Evolutionary conservation across 805 yeast genomes (phyloP), one percentile per base, ranked within the genome.

Genomic region (Candida ascalaphidarum): DNA sequence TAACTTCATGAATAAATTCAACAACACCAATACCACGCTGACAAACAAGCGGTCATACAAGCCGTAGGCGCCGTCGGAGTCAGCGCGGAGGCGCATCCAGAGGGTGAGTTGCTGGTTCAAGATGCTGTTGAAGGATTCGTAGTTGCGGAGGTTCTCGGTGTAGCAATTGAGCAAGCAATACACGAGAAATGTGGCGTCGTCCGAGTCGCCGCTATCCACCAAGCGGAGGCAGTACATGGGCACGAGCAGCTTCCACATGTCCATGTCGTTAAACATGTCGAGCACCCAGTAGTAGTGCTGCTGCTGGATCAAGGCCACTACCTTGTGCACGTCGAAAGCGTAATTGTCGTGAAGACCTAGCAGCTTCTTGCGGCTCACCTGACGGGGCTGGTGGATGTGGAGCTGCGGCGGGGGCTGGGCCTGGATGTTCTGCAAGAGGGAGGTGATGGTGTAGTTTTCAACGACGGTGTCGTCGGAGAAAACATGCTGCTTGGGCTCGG

Each of bases 201-300:
- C 35, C 11, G 37, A 34, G 22, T 30, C 28, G 25, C 31, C 15
- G 15, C 17, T 20, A 29, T 14, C 29, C 14, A 22, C 31, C n/a
- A 35, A 30, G n/a, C 35, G 34, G 10, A 58, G 31, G 34, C 63
- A 55, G 30, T 52, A 55, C 11, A 40, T 36, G 2, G 67, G 67
- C 7, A 61, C 40, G 9, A 53, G 34, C 14, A 49, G 40, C 33
- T 57, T 58, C 67, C 67, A 61, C 11, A 60, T 39, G 23, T 40
- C 34, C 18, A 57, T 32, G n/a, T 55, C 65, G 27, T 61, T 61
- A 32, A 58, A 59, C 16, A 61, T 34, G 37, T 61, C 68, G 13
- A 61, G 39, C 7, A 61, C 25, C 65, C 65, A 58, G 36, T 50
- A 52, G 30, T 55, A 59, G 25, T 48, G 48, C 28, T 59, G 58